phyloP scores from a whole-genome alignment of 352 stramenopile genomes.

The Sclerospora graminicola region DNA sequence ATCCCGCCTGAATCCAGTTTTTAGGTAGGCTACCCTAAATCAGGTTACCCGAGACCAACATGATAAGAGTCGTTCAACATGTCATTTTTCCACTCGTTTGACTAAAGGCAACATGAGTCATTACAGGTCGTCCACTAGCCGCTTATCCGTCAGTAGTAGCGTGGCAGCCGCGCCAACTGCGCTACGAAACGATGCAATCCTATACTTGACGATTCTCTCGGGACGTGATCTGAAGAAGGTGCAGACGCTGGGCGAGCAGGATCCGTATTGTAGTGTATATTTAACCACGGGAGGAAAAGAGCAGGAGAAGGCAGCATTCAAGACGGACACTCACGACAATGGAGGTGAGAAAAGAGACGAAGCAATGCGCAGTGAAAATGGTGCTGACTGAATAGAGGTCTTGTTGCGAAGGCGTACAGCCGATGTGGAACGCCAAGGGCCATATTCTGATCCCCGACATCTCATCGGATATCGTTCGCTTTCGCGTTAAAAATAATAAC shows the following conservation, averaged over 20 bases:
- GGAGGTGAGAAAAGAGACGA: slow-evolving; percentile 24
- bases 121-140: slow-evolving; percentile 20
- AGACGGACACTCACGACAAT: slow-evolving; percentile 65
- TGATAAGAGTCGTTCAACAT: too few relatives aligned
- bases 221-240: slow-evolving; percentile 58
- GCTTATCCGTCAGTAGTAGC: slow-evolving; percentile 24
- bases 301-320: slow-evolving; percentile 43
- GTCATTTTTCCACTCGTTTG: too few relatives aligned
- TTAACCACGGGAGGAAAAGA: slow-evolving; percentile 46
- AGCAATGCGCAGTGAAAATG: not conserved
- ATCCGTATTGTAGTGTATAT: slow-evolving; percentile 59
- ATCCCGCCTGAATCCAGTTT: too few relatives aligned
- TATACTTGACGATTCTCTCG: slow-evolving; percentile 58
- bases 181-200: slow-evolving; percentile 57
- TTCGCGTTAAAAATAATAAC: slow-evolving; percentile 72
- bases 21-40: too few relatives aligned
- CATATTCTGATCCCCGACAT: slow-evolving; percentile 64
- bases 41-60: too few relatives aligned
- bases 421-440: slow-evolving; percentile 68
- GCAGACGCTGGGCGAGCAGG: slow-evolving; percentile 60
- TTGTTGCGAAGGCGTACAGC: slow-evolving; percentile 28
- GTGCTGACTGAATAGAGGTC: not conserved
- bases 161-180: slow-evolving; percentile 17
- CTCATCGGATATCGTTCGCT: slow-evolving; percentile 48
- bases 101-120: slow-evolving; percentile 9